A percentile compares a stretch with the other conserved stretches of the same genome.
phyloP scores from a whole-genome alignment of 139 green algal genomes.

The Limnomonas spitsbergensis region DNA sequence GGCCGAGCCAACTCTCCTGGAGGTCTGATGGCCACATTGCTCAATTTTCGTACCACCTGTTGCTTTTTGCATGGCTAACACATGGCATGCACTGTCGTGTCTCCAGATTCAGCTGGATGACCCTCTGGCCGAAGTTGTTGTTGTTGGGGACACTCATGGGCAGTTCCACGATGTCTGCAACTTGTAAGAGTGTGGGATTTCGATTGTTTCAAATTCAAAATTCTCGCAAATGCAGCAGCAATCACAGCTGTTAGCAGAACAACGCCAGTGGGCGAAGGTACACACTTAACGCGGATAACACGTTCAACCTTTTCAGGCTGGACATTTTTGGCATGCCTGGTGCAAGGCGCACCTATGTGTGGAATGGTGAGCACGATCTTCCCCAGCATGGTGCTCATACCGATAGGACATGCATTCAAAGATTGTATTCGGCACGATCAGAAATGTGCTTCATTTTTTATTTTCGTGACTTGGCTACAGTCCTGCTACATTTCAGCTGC shows the following conservation, averaged over 20 bases:
- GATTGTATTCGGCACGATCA: no score
- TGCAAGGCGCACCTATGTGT: not conserved
- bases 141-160: slow-evolving; percentile 17
- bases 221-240: not conserved
- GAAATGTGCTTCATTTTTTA: no score
- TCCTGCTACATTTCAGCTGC: no score
- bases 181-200: no score
- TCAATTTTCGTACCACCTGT: not conserved
- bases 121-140: not conserved
- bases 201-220: no score
- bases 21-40: not conserved
- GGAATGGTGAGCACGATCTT: slow-evolving; percentile 2
- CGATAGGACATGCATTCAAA: no score
- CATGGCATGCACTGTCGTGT: not conserved
- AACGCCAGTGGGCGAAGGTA: no score
- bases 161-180: slow-evolving; percentile 12
- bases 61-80: not conserved
- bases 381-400: no score
- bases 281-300: not conserved
- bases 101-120: not conserved
- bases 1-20: not conserved
- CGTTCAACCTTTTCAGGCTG: not conserved
- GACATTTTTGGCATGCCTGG: not conserved
- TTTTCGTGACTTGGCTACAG: no score
- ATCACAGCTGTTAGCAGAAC: not conserved